Evolutionary conservation across 2,329 filamentous ascomycete genomes (phyloP).

Genomic region (Aureobasidium leucospermi): DNA sequence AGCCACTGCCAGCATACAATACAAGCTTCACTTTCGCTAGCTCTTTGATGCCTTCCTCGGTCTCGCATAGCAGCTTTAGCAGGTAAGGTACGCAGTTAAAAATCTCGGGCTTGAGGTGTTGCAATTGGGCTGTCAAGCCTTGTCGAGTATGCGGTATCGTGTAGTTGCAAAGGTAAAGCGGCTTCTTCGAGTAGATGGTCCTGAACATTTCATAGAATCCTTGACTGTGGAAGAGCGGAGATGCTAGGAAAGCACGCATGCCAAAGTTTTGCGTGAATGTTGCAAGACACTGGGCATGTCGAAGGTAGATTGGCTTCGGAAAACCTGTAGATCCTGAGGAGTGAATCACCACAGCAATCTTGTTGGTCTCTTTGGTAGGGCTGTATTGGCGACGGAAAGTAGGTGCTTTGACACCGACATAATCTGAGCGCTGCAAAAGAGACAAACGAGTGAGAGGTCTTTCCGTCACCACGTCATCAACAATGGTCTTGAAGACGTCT

Average conservation of each 20-base stretch:
- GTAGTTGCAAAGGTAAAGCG: constrained; percentile 49
- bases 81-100: constrained; percentile 59
- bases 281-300: constrained; percentile 43
- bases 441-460: constrained; percentile 24
- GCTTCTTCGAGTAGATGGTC: constrained; percentile 44
- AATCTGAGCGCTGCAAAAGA: constrained; percentile 23
- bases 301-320: constrained; percentile 56
- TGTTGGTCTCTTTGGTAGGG: constrained; percentile 23
- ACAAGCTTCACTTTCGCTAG: constrained; percentile 25
- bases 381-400: constrained; percentile 20
- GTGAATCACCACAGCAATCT: constrained; percentile 41
- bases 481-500: constrained; percentile 20
- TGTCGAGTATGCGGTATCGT: constrained; percentile 45
- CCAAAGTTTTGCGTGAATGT: constrained; percentile 42
- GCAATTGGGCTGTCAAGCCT: constrained; percentile 24
- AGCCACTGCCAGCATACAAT: constrained; percentile 27
- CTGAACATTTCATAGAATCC: constrained; percentile 50
- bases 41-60: constrained; percentile 39
- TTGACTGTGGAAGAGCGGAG: constrained; percentile 55
- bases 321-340: constrained; percentile 53
- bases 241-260: constrained; percentile 46
- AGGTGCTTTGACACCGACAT: constrained; percentile 16
- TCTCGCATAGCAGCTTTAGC: constrained; percentile 55
- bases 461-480: constrained; percentile 26
- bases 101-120: constrained; percentile 37